A percentile compares a stretch with the other conserved stretches of the same genome.
phyloP scores from a whole-genome alignment of 2,329 filamentous ascomycete genomes.

The Tolypocladium album region DNA sequence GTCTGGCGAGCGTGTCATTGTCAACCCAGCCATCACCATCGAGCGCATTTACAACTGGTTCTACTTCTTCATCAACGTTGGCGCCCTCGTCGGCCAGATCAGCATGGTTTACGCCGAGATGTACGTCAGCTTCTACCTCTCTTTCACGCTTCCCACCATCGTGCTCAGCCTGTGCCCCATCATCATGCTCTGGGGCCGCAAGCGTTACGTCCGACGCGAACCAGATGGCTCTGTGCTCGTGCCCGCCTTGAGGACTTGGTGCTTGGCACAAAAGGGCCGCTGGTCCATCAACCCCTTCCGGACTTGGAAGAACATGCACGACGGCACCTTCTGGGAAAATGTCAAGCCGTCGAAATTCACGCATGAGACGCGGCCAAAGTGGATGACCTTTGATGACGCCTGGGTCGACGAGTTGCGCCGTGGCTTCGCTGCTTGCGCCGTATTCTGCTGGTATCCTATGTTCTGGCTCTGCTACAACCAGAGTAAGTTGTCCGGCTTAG shows the following conservation, averaged over 20 bases:
- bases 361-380: constrained; percentile 44
- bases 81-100: constrained; percentile 46
- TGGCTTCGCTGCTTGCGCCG: constrained; percentile 57
- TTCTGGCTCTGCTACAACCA: constrained; percentile 51
- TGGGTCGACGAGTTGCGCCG: constrained; percentile 73
- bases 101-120: constrained; percentile 64
- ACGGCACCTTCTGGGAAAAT: constrained; percentile 39
- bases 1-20: constrained; percentile 56
- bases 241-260: constrained; percentile 50
- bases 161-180: constrained; percentile 51
- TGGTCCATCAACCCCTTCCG: constrained; percentile 51
- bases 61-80: constrained; percentile 49
- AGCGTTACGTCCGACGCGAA: constrained; percentile 47
- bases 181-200: constrained; percentile 47
- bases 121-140: constrained; percentile 65
- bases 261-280: constrained; percentile 50
- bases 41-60: constrained; percentile 58
- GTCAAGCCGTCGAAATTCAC: constrained; percentile 57
- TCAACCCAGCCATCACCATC: constrained; percentile 58
- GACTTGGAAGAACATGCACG: background rate
- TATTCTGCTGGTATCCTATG: constrained; percentile 60
- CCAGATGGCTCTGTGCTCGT: constrained; percentile 65
- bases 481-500: constrained; percentile 9
- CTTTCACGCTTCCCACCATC: constrained; percentile 55
- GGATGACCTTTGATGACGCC: constrained; percentile 76